Base-by-base conservation (phyloP, 2,329 filamentous ascomycete genomes). In the Colletotrichum sp. region DNA sequence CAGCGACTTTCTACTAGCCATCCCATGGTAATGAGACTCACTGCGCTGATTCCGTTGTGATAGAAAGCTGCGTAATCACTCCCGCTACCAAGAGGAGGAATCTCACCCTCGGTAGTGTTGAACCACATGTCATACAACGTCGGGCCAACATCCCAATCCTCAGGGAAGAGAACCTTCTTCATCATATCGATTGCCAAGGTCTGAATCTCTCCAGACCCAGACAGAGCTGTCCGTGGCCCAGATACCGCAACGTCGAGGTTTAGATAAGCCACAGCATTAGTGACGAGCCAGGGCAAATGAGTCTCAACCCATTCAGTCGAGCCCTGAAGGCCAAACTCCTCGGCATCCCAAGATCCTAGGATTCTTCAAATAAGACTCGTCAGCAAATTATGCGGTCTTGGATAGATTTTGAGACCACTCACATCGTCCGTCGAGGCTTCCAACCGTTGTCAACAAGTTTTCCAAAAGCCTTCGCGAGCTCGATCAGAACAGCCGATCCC, bases 361-460 rank as follows among this genome's bases (percentile, higher is more conserved):
- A 83, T 70, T 18, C 71, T 73, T 24, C 1, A 24, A 15, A 8
- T 3, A 1, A 15, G 1, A 32, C n/a, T 13, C 2, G 12, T 67
- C 26, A 67, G 48, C 12, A 26, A 0, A 3, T 5, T 9, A 2
- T 8, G 16, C 7, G 2, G 2, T 18, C 5, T 30, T 0, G 8
- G 1, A 5, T 3, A 24, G 10, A 13, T 1, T 38, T 62, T 13
- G 34, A 48, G 13, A 52, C 10, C 5, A 34, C 70, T 52, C 13
- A 82, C 81, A 90, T 89, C 0, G 87, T 90, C 6, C 89, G 83
- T 34, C 84, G 83, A 3, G 89, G 89, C 77, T 88, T 88, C 88
- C 89, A 90, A 3, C 89, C 88, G 7, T 84, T 85, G 30, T 84
- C 83, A 8, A 87, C 78, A 0, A 89, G 83, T 28, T 84, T 85